Base-by-base conservation (phyloP, 257 asterid species). In the Fraxinus cuspidata region DNA sequence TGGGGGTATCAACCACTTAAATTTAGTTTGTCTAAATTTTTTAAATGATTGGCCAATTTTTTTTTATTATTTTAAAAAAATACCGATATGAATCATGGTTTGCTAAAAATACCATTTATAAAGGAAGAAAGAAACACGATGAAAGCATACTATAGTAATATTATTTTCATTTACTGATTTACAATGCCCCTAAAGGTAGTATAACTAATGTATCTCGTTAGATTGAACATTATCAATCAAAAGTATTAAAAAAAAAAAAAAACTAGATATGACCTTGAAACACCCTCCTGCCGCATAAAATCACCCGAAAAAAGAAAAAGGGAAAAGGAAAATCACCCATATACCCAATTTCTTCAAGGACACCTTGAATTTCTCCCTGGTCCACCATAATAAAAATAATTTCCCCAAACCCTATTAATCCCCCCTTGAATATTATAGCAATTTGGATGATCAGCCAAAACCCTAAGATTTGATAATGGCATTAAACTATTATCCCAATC, bases 321-420 rank as follows among this genome's bases (percentile, higher is more conserved):
- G 38, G 44, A 0, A 19, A 34, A 71, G 18, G 27, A 63, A 18
- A 47, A 67, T 16, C 11, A 78, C 15, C 71, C 74, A 56, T 2
- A 13, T 42, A 74, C n/a, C 18, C 69, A 68, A 7, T 19, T 75
- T 4, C 44, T 38, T 84, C 73, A 88, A 74, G 86, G 81, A 76
- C 92, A 88, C 68, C 83, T 84, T 40, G 87, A 16, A 79, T 84
- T 88, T 88, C 80, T 84, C 7, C 92, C 92, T 0, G 92, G 92
- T n/a, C 92, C 92, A 81, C 92, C 92, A 75, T 88, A 88, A 2
- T 88, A 88, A 79, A 88, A 86, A 67, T 88, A 88, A 79, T 82
- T 82, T 0, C 92, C 92, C 92, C 92, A 88, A 51, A 81, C 90
- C 42, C 76, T 75, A 38, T 88, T 88, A 71, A 84, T 71, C 19